Evolutionary conservation across 495 filamentous ascomycete genomes (phyloP).

Genomic region (Hypoxylon lienhwacheense): DNA sequence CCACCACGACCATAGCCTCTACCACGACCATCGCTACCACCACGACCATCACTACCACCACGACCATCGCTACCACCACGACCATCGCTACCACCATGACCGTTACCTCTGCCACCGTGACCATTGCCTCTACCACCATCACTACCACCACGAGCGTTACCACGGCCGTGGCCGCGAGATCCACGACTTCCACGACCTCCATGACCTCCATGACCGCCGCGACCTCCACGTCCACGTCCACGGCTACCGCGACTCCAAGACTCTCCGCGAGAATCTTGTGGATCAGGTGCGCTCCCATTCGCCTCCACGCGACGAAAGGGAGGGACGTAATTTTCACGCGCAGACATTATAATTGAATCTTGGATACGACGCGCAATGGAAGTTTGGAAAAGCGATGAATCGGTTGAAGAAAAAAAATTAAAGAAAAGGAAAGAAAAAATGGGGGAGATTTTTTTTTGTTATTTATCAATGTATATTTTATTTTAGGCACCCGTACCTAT

Average conservation of each 20-base stretch:
- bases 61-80: background rate
- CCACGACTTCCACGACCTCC: background rate
- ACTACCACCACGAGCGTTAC: background rate
- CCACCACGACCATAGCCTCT: constrained; percentile 30
- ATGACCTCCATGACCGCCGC: constrained; percentile 1
- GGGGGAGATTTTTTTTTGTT: too few species aligned
- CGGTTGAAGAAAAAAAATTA: too few species aligned
- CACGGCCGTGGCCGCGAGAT: background rate
- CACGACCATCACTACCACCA: background rate
- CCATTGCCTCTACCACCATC: background rate
- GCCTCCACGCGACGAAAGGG: constrained; percentile 5
- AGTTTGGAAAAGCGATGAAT: too few species aligned
- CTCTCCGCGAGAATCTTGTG: background rate
- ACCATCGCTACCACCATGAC: background rate
- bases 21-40: background rate
- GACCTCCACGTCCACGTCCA: background rate
- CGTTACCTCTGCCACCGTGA: background rate
- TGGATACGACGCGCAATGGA: too few species aligned
- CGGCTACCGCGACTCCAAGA: background rate
- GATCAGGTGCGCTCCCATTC: background rate
- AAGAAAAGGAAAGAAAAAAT: too few species aligned
- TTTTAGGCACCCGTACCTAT: too few species aligned
- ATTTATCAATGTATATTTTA: too few species aligned
- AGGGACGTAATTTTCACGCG: constrained; percentile 1
- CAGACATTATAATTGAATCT: background rate